Base-by-base conservation (phyloP, 169 alveolate genomes). In the Plasmodium inui region DNA sequence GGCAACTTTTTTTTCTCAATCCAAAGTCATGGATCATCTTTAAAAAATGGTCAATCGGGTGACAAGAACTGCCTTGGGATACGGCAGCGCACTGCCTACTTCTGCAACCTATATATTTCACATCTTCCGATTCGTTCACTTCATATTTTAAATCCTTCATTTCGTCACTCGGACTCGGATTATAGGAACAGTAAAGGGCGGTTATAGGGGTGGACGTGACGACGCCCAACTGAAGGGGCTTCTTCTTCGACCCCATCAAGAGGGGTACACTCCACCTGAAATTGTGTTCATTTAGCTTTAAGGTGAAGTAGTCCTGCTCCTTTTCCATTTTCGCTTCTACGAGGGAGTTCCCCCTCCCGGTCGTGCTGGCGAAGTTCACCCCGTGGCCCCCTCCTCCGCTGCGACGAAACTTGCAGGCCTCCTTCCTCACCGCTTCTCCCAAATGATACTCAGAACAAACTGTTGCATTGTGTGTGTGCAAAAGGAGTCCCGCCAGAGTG, bases 211-310 rank as follows among this genome's bases (percentile, higher is more conserved):
- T 86, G 12, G 78, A 32, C 22, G 85, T 73, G 7, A 78, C 61
- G 26, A 86, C 28, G 61, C 73, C 85, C 61, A 86, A 55, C n/a
- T 86, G 46, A 32, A 86, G 26, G 17, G 57, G 19, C 17, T 9
- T 34, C 67, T 86, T 73, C 41, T 86, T 70, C 4, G 82, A 86
- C 10, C 93, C 93, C 17, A 86, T 53, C 57, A n/a, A 6, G 3
- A 86, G 80, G 9, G 81, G 84, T 1, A 86, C 22, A 76, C 86
- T 86, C 93, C 93, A 86, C 81, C 93, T 74, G 41, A 86, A 86
- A 26, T 86, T 86, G 3, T 74, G 10, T 55, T 86, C 93, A 53
- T 76, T 73, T 10, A 86, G 44, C 67, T 61, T 86, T 46, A 86
- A 55, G 44, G 22, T 53, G 57, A 74, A 86, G 41, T 74, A 86